Conservation (phyloP, 2,329 filamentous ascomycete species). For the Endoconidiophora polonica region DNA sequence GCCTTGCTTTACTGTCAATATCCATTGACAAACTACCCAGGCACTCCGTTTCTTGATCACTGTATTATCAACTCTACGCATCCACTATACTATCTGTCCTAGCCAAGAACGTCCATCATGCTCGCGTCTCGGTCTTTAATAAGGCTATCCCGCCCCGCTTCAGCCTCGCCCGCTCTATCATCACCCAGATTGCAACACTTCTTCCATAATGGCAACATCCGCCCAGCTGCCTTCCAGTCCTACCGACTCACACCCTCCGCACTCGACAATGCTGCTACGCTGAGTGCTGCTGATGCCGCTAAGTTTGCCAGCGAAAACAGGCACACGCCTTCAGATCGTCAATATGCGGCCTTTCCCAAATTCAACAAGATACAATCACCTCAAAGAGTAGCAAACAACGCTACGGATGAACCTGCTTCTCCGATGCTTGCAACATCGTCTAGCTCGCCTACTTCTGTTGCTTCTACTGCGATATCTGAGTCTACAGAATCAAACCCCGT, state of each 20-base stretch:
- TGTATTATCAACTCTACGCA: not conserved
- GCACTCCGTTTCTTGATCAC: not conserved
- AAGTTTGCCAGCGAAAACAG: conserved; percentile 8
- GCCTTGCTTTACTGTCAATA: not conserved
- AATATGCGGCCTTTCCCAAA: not conserved
- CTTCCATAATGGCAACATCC: not conserved
- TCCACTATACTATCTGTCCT: not conserved
- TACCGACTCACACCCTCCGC: conserved; percentile 4
- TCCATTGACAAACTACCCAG: not conserved
- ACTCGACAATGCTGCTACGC: conserved; percentile 3
- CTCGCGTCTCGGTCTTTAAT: conserved; percentile 1
- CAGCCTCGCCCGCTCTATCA: not conserved
- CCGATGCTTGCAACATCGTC: not conserved
- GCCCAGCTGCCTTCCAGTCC: conserved; percentile 8
- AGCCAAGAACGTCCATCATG: not conserved
- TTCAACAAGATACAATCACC: not conserved
- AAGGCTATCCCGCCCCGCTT: conserved; percentile 3
- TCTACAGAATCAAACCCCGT: not conserved
- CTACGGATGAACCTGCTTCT: not conserved
- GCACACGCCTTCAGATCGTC: not conserved
- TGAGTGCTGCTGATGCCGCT: conserved; percentile 3
- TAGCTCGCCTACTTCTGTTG: not conserved
- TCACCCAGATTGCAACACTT: not conserved
- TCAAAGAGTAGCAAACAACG: not conserved
- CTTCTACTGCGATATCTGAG: not conserved